A percentile compares a stretch with the other conserved stretches of the same genome.
Conservation (phyloP, 192 early-diverging fungal genomes). For the Dispira simplex region DNA sequence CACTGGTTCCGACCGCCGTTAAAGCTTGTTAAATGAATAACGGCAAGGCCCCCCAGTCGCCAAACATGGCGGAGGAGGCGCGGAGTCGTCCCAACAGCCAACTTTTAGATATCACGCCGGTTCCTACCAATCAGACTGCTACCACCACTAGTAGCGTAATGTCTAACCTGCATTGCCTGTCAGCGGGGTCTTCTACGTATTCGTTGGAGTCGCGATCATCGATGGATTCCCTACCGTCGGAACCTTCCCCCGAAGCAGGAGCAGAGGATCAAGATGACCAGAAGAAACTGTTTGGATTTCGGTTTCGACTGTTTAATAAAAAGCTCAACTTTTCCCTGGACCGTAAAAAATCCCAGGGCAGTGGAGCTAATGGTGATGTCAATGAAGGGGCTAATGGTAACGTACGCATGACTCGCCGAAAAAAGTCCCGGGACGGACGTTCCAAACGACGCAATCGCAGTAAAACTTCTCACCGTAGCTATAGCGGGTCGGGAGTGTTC, state of each 20-base stretch:
- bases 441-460: slow-evolving; percentile 1
- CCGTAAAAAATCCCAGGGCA: background rate
- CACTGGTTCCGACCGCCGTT: background rate
- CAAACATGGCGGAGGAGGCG: background rate
- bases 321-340: slow-evolving; percentile 3
- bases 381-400: background rate
- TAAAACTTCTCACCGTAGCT: background rate
- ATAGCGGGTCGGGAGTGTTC: background rate
- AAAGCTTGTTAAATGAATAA: background rate
- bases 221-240: background rate
- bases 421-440: background rate
- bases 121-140: background rate
- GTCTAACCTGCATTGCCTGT: background rate
- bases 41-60: background rate
- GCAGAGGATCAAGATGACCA: background rate
- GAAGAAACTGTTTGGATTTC: background rate
- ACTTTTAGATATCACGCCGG: background rate
- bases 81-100: background rate
- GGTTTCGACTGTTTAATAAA: background rate
- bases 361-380: background rate
- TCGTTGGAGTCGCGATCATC: background rate
- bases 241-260: background rate
- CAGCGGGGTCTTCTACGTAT: background rate
- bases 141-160: background rate
- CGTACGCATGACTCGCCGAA: background rate